Evolutionary conservation across 192 early-diverging fungal genomes (phyloP).

Genomic region (Entophlyctis luteolus): DNA sequence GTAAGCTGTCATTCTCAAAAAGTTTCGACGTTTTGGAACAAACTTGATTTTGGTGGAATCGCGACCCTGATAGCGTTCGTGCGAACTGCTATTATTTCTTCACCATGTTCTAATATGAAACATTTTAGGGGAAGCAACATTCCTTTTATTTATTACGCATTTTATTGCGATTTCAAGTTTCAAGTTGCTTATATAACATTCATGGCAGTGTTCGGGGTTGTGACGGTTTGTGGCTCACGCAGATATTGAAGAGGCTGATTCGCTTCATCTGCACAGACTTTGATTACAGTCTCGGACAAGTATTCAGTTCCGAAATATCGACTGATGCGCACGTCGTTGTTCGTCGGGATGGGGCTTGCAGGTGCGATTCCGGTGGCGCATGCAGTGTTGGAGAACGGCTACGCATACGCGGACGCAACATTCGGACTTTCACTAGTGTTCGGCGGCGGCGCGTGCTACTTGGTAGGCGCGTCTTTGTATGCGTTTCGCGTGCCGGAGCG

Average conservation of each 20-base stretch:
- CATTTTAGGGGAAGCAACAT: conserved; percentile 35
- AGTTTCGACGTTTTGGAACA: conserved; percentile 73
- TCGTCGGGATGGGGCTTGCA: conserved; percentile 75
- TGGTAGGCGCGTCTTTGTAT: conserved; percentile 82
- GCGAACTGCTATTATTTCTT: conserved; percentile 25
- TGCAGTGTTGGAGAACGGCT: conserved; percentile 27
- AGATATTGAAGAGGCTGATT: not conserved
- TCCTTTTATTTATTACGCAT: conserved; percentile 50
- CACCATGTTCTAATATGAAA: not conserved
- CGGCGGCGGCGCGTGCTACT: conserved; percentile 72
- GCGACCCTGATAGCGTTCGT: conserved; percentile 71
- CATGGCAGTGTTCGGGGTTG: conserved; percentile 59
- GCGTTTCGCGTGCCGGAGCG: conserved; percentile 80
- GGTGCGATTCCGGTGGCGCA: conserved; percentile 73
- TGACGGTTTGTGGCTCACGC: conserved; percentile 44
- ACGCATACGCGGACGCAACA: conserved; percentile 1
- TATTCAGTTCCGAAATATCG: conserved; percentile 75
- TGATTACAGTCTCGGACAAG: conserved; percentile 54
- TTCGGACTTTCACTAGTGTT: conserved; percentile 63
- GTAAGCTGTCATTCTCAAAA: conserved; percentile 85
- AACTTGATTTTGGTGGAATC: conserved; percentile 91
- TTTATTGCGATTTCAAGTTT: conserved; percentile 57
- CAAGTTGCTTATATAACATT: conserved; percentile 55
- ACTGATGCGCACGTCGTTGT: conserved; percentile 70
- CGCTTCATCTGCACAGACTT: conserved; percentile 29